Evolutionary conservation across 2,329 filamentous ascomycete genomes (phyloP), one percentile per base, ranked within the genome.

Genomic region (Epicoccum sorghinum): DNA sequence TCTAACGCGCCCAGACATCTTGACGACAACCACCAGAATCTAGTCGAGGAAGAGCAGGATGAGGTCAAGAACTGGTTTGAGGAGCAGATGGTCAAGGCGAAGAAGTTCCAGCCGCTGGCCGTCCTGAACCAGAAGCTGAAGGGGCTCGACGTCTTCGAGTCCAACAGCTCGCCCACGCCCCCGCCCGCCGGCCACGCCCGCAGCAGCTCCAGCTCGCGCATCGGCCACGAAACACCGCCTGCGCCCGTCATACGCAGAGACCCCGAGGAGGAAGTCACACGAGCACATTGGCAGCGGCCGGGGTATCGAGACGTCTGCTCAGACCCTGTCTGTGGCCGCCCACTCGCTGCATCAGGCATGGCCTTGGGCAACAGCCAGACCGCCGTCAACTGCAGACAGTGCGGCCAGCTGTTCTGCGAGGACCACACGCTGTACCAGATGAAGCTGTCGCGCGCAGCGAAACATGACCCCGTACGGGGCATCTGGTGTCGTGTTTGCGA

Each of bases 351-450:
- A 7, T 68, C 71, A 23, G 67, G 69, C 27, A 90, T 89, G 73
- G 84, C 87, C 24, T 78, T 99, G 4, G 92, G 91, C 0, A 83
- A 89, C 3, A 83, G 89, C 6, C 93, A 89, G 66, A 91, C 92
- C 14, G 92, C 83, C 67, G 87, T 99, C 66, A 97, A 99, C 73
- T 99, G 95, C 75, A 84, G 95, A 59, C 91, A 93, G 59, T 99
- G 95, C 68, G 95, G 95, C 6, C 88, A 89, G 65, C 78, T 99
- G 36, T 99, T 98, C 72, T 99, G 95, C 75, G 95, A 98, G 70
- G 90, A 93, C 65, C 95, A 99, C 73, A 98, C 95, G 47, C 96
- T 99, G 93, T 99, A 98, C 71, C 93, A 99, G 78, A 98, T 98
- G 90, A 97, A 96, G 79, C 82, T 99, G 9, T 96, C 93, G 7